A percentile compares a stretch with the other conserved stretches of the same genome.
Conservation (phyloP, 2,329 filamentous ascomycete species). For the Cordyceps pruinosa region DNA sequence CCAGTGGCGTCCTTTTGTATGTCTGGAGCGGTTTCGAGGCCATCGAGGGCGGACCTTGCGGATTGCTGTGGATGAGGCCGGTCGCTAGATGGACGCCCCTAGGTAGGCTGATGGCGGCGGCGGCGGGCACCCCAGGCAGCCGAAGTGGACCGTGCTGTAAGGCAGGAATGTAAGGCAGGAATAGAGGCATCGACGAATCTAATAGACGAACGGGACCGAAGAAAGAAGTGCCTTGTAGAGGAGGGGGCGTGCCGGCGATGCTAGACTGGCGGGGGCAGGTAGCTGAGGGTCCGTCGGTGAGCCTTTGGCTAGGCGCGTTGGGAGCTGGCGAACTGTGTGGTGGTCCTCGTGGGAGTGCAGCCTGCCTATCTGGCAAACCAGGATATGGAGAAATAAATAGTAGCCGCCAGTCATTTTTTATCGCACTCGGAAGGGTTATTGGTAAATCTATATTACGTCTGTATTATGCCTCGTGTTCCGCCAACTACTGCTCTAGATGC, state of each 20-base stretch:
- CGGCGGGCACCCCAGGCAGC: background rate
- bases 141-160: background rate
- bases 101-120: background rate
- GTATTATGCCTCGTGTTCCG: no score
- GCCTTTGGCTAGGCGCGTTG: no score
- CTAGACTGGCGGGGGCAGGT: background rate
- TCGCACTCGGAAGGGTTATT: no score
- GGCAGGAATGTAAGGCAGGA: background rate
- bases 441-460: no score
- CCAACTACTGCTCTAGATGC: no score
- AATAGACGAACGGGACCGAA: background rate
- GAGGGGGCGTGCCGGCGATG: background rate
- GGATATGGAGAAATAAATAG: no score
- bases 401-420: no score
- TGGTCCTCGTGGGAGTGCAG: no score
- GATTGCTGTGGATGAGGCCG: background rate
- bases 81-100: background rate
- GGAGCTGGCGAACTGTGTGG: background rate
- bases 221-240: background rate
- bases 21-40: background rate
- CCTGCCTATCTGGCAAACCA: no score
- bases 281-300: no score
- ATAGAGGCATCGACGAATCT: background rate
- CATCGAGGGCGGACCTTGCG: background rate
- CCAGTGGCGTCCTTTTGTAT: slow-evolving; percentile 4